Conservation (phyloP, 345 rosid species). For the Eucalyptus grandis region DNA sequence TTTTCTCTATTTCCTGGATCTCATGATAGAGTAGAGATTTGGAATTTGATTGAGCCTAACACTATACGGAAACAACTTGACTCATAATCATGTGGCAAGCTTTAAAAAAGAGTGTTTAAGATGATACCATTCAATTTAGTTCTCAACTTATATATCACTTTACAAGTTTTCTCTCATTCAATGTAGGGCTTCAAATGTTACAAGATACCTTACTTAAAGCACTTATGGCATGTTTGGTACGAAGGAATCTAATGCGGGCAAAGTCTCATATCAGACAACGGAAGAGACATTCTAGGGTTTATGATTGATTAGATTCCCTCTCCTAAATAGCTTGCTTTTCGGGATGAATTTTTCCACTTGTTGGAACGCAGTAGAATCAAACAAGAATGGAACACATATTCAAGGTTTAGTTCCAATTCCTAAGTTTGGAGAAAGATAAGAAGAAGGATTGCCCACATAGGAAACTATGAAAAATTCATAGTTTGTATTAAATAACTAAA, state of each 20-base stretch:
- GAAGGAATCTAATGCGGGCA: no score
- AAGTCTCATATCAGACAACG: fast-evolving
- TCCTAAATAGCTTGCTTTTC: no score
- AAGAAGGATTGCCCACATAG: not conserved
- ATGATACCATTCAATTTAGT: not conserved
- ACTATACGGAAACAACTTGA: fast-evolving
- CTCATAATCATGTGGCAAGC: not conserved
- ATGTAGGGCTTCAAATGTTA: no score
- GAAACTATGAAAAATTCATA: no score
- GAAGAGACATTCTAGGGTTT: no score
- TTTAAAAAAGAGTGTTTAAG: not conserved
- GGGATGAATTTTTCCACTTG: no score
- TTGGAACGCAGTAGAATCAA: not conserved
- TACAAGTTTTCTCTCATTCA: not conserved
- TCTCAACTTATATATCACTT: not conserved
- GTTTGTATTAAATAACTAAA: no score
- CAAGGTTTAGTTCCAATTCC: not conserved
- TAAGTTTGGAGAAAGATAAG: not conserved
- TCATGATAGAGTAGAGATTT: not conserved
- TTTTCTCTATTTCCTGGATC: not conserved
- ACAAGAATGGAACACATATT: not conserved
- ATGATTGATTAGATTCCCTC: no score
- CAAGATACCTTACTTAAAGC: not conserved
- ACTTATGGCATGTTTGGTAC: not conserved
- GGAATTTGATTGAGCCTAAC: not conserved